These are phyloP conservation scores for Fraxinus pennsylvanica DNA, from an alignment of 257 asterid species.

Conservation along the genomic window DNA sequence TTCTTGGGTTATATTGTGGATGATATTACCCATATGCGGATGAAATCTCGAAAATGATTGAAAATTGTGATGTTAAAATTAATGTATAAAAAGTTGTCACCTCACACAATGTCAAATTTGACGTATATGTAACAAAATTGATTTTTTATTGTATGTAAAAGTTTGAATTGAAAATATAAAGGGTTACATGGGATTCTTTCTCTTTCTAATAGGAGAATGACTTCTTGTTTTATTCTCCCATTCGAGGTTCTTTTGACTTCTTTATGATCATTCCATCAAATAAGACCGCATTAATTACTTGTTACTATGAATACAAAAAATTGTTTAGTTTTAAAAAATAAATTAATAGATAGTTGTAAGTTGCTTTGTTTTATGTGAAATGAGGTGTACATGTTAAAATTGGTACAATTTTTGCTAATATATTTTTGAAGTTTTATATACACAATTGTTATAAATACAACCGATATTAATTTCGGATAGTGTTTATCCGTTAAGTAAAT, in stretches of 20 bases:
- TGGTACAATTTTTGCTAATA: neutral
- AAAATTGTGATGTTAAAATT: too few relatives aligned
- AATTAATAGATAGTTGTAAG: neutral
- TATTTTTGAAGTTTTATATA: neutral
- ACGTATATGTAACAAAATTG: too few relatives aligned
- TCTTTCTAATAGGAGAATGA: conserved; percentile 20
- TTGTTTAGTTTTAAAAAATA: neutral
- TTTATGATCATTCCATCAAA: neutral
- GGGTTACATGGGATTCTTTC: conserved; percentile 40
- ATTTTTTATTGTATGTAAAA: neutral
- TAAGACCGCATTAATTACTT: neutral
- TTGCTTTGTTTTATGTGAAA: neutral
- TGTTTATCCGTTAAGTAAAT: too few relatives aligned
- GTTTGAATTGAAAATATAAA: conserved; percentile 20
- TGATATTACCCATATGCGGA: too few relatives aligned
- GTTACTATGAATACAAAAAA: neutral
- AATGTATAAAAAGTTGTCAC: too few relatives aligned
- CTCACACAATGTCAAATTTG: too few relatives aligned
- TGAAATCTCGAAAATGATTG: too few relatives aligned
- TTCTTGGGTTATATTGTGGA: too few relatives aligned
- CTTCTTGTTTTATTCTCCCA: conserved; percentile 30
- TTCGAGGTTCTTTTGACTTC: conserved; percentile 35
- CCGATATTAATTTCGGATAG: too few relatives aligned
- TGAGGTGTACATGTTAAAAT: neutral
- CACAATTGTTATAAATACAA: too few relatives aligned